A percentile compares a stretch with the other conserved stretches of the same genome.
Evolutionary conservation across 257 asterid species (phyloP).

Genomic region (Lithospermum erythrorhizon): DNA sequence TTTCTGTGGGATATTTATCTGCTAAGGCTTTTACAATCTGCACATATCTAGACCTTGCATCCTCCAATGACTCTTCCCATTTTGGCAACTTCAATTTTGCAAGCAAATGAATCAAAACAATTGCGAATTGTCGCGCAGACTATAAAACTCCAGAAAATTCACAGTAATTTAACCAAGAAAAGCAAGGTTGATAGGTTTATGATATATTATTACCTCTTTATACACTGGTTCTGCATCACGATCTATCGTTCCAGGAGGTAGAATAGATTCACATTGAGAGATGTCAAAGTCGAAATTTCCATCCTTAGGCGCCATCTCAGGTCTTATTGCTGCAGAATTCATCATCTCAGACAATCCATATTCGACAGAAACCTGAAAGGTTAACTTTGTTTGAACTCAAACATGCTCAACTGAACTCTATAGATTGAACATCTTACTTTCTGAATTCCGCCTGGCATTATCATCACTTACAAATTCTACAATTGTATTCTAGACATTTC

Average conservation of each 20-base stretch:
- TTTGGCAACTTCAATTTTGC: slow-evolving; percentile 43
- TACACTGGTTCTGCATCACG: slow-evolving; percentile 31
- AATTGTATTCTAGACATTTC: neutral
- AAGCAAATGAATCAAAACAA: slow-evolving; percentile 6
- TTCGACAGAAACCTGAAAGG: slow-evolving; percentile 62
- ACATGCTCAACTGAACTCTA: neutral
- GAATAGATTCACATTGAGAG: slow-evolving; percentile 50
- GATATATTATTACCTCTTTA: slow-evolving; percentile 45
- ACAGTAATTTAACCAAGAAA: neutral
- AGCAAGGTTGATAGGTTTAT: neutral
- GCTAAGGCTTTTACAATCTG: slow-evolving; percentile 59
- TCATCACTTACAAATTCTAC: too few relatives aligned
- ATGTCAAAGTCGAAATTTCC: slow-evolving; percentile 51
- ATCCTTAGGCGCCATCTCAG: slow-evolving; percentile 59
- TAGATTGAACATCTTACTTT: neutral
- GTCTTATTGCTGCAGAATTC: slow-evolving; percentile 56
- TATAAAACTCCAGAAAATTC: neutral
- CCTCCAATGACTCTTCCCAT: slow-evolving; percentile 58
- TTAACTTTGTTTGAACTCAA: neutral
- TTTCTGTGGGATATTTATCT: slow-evolving; percentile 69
- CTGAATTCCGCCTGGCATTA: neutral
- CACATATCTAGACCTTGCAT: slow-evolving; percentile 48
- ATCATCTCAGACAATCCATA: slow-evolving; percentile 79
- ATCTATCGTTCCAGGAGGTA: slow-evolving; percentile 66
- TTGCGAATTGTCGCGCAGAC: neutral